Conservation (phyloP, 2,329 filamentous ascomycete species). For the Fonsecaea pedrosoi region DNA sequence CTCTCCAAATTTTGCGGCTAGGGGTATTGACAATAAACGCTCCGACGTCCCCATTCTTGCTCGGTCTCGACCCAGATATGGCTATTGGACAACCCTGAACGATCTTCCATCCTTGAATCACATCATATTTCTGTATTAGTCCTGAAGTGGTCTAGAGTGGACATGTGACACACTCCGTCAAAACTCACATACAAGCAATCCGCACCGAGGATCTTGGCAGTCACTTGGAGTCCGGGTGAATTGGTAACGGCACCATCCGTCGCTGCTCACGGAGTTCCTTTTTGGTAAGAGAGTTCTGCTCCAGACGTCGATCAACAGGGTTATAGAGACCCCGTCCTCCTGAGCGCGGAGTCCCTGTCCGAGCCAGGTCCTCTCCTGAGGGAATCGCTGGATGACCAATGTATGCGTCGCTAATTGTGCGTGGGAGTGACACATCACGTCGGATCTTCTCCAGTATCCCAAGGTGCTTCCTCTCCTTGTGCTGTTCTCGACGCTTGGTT, state of each 20-base stretch:
- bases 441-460: slow-evolving; percentile 13
- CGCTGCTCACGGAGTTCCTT: not conserved
- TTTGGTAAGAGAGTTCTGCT: slow-evolving; percentile 6
- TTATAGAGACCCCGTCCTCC: slow-evolving; percentile 10
- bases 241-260: not conserved
- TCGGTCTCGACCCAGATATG: too few species aligned
- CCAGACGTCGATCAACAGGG: slow-evolving; percentile 5
- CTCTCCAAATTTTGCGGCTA: too few species aligned
- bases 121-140: too few species aligned
- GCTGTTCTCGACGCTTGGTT: slow-evolving; percentile 1
- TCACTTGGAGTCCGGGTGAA: too few species aligned
- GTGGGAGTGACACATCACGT: slow-evolving; percentile 8
- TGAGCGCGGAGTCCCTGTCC: not conserved
- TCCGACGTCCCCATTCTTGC: too few species aligned
- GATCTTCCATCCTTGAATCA: too few species aligned
- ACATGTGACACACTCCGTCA: too few species aligned
- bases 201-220: too few species aligned
- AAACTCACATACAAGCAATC: too few species aligned
- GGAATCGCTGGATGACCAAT: slow-evolving; percentile 17
- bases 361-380: not conserved
- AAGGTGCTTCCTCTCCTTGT: slow-evolving; percentile 14
- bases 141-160: too few species aligned
- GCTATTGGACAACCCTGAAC: too few species aligned
- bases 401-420: slow-evolving; percentile 20
- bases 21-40: too few species aligned